phyloP scores from a whole-genome alignment of 805 yeast species.

The Cyberlindnera sargentensis region DNA sequence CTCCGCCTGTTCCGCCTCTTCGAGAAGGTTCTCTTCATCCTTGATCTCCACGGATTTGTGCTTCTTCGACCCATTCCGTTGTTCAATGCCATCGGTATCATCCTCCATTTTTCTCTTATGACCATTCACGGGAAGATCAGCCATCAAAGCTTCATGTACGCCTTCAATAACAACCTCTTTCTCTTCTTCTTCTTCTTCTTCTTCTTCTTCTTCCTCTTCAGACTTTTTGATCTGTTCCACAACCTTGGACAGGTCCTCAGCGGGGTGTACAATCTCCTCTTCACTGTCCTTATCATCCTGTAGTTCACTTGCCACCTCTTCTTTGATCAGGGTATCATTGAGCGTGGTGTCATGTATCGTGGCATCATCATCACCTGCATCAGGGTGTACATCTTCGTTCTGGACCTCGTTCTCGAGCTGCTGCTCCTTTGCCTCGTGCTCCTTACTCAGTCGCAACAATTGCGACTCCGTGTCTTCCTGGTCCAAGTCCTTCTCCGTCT shows the following conservation, averaged over 20 bases:
- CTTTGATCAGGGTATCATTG: slow-evolving; percentile 18
- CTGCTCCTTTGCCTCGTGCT: slow-evolving; percentile 1
- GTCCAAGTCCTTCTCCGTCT: slow-evolving; percentile 77
- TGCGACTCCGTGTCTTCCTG: slow-evolving; percentile 26
- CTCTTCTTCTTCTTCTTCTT: slow-evolving; percentile 5
- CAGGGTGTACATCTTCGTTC: slow-evolving; percentile 2
- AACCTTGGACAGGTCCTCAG: slow-evolving; percentile 18
- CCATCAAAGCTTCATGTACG: slow-evolving; percentile 4
- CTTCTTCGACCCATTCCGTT: background rate
- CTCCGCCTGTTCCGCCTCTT: slow-evolving; percentile 20
- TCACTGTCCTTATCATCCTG: slow-evolving; percentile 17
- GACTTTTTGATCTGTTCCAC: slow-evolving; percentile 9
- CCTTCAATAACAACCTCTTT: slow-evolving; percentile 5
- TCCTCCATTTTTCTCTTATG: slow-evolving; percentile 11
- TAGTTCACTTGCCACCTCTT: slow-evolving; percentile 18
- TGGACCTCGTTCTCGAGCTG: slow-evolving; percentile 4
- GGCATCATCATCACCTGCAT: slow-evolving; percentile 13
- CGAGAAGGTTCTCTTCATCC: slow-evolving; percentile 17
- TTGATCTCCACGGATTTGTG: slow-evolving; percentile 12
- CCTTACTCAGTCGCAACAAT: slow-evolving; percentile 34
- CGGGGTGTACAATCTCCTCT: slow-evolving; percentile 16
- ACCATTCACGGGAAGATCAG: background rate
- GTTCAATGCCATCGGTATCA: slow-evolving; percentile 2
- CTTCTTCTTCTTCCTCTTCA: slow-evolving; percentile 6
- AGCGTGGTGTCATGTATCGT: slow-evolving; percentile 16